These are phyloP conservation scores for Alternaria dauci DNA, from an alignment of 2,329 filamentous ascomycete species.

Conservation along the genomic window DNA sequence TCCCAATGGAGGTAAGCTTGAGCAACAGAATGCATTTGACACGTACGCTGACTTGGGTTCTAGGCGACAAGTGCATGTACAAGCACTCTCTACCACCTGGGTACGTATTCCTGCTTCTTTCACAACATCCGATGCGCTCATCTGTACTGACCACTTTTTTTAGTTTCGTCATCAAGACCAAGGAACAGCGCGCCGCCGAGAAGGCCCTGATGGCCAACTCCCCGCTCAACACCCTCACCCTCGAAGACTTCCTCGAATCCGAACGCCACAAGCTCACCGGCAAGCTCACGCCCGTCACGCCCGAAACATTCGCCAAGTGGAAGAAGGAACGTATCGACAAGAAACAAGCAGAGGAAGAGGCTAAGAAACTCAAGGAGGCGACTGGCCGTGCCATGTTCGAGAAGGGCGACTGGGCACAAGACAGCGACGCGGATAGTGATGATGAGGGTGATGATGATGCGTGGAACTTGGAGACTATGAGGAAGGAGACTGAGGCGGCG, in stretches of 20 bases:
- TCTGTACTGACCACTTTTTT: constrained; percentile 20
- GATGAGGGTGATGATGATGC: constrained; percentile 67
- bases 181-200: constrained; percentile 93
- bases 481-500: constrained; percentile 83
- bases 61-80: constrained; percentile 96
- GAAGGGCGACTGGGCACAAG: constrained; percentile 87
- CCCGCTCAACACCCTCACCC: constrained; percentile 88
- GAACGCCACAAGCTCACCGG: constrained; percentile 96
- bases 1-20: constrained; percentile 75
- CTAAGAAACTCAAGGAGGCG: constrained; percentile 89
- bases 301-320: constrained; percentile 94
- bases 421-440: constrained; percentile 62
- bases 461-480: constrained; percentile 84
- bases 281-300: constrained; percentile 89
- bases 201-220: constrained; percentile 97
- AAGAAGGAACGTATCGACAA: constrained; percentile 94
- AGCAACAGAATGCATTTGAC: neutral
- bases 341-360: constrained; percentile 93
- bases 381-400: constrained; percentile 96
- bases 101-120: constrained; percentile 63
- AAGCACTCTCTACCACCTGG: constrained; percentile 93
- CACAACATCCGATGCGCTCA: neutral
- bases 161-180: constrained; percentile 96
- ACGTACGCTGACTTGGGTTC: neutral
- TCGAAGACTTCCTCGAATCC: constrained; percentile 96